Base-by-base conservation (phyloP, 2,329 filamentous ascomycete genomes). In the Hortaea werneckii region DNA sequence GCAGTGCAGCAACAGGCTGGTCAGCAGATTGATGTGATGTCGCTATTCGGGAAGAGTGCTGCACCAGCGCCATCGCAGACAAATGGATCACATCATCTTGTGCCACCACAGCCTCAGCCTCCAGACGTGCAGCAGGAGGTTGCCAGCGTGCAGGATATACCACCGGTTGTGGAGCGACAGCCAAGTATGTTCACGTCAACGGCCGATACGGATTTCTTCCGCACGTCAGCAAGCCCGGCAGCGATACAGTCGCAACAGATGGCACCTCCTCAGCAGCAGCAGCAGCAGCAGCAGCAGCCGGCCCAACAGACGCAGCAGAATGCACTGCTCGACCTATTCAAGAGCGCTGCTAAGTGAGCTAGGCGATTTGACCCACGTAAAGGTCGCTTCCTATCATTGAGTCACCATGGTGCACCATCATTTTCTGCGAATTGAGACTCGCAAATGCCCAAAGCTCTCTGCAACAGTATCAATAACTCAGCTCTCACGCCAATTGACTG, bases 271-370 rank as follows among this genome's bases (percentile, higher is more conserved):
- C 32, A 2, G 2, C 32, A 9, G n/a, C 32, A 35, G n/a, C 30
- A 34, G 7, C 30, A 34, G 7, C 30, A 7, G 1, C 50, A 52
- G 28, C 41, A 45, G 8, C 43, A 43, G 32, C 20, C 5, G 37
- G 40, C 47, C 20, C 50, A 44, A 27, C 48, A 49, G n/a, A 37
- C 48, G 32, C 51, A 57, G 42, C 55, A 51, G 40, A 54, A 57
- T 38, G 47, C 49, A 12, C 47, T 60, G 10, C 49, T 60, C 5
- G 47, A 53, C 30, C 46, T 60, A 20, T 58, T 60, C 48, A 56
- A 60, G 41, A 20, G 20, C 20, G 20, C 20, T 20, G 20, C 20
- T 20, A 20, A 20, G 20, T 20, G 20, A 20, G 20, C 20, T 20
- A 20, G 20, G 20, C 20, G 20, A 20, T 20, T 20, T 20, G 20